phyloP scores from a whole-genome alignment of 2,329 filamentous ascomycete species.

The Metarhizium guizhouense region DNA sequence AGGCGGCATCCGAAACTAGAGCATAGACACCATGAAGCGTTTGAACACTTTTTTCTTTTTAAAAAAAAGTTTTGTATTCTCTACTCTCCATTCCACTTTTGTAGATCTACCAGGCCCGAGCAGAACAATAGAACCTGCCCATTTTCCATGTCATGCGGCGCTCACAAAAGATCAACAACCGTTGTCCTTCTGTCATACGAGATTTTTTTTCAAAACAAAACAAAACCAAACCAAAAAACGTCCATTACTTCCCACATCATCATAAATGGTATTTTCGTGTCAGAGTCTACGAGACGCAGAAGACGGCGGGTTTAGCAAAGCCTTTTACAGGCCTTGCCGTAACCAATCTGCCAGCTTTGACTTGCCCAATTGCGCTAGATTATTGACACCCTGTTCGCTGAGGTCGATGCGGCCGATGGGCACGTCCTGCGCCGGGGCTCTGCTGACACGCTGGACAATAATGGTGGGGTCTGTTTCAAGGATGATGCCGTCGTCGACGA shows the following conservation, averaged over 20 bases:
- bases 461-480: conserved; percentile 95
- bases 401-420: conserved; percentile 91
- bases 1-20: conserved; percentile 59
- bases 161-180: conserved; percentile 4
- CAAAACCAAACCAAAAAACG: conserved; percentile 4
- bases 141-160: conserved; percentile 17
- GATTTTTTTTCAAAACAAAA: background rate
- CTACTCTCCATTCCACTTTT: conserved; percentile 2
- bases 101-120: background rate
- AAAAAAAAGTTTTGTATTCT: conserved; percentile 7
- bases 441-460: conserved; percentile 85
- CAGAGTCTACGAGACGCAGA: background rate
- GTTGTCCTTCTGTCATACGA: background rate
- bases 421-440: conserved; percentile 82
- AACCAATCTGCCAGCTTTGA: conserved; percentile 84
- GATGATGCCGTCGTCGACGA: conserved; percentile 90
- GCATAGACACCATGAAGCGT: conserved; percentile 29
- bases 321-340: conserved; percentile 63
- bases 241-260: background rate
- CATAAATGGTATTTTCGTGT: background rate
- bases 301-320: background rate
- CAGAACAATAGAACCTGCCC: background rate
- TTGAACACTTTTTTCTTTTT: conserved; percentile 10
- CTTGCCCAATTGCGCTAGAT: conserved; percentile 89
- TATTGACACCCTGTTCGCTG: conserved; percentile 90